Base-by-base conservation (phyloP, 140 eudicot genomes). In the Ambrosia hybrid region DNA sequence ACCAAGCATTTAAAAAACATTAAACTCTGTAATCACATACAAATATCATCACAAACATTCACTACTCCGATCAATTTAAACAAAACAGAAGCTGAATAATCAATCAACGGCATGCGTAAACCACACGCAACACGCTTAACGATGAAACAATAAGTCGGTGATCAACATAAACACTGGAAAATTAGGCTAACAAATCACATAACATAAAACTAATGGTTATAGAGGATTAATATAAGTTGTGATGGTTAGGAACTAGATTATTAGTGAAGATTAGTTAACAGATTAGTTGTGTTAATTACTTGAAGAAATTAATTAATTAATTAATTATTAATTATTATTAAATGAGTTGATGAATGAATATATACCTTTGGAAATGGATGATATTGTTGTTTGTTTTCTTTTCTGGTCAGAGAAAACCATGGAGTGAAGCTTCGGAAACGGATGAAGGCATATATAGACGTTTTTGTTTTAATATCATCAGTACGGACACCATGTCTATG, bases 91-190 rank as follows among this genome's bases (percentile, higher is more conserved):
- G 73, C 65, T 65, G 67, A 30, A 62, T 70, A 4, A 70, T 16
- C 26, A 4, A 70, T 16, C 26, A 53, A 63, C 73, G 52, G 14
- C 72, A 62, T 62, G 61, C 82, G 82, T 78, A 34, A 77, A 41
- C 68, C 72, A 70, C 39, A 77, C 81, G 81, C 67, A 52, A 62
- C 52, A 71, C 73, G 58, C 72, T 70, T 21, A 12, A 64, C 41
- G 43, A 11, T 30, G 67, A 71, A 30, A 26, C 63, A 46, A 52
- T 78, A 46, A 78, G 67, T 71, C 73, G 68, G 67, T 16, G 68
- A 71, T 63, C 36, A 57, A 78, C 34, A 21, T 34, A 77, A 70
- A 77, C 76, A 76, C 81, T 77, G 61, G 13, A 51, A 46, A 34
- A 61, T 38, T 39, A 60, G 58, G 36, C 12, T 21, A 46, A 10